Percentiles rank a stretch among this genome's conserved stretches.
These are phyloP conservation scores for Xylaria telfairii DNA, from an alignment of 495 filamentous ascomycete species.

Conservation along the genomic window DNA sequence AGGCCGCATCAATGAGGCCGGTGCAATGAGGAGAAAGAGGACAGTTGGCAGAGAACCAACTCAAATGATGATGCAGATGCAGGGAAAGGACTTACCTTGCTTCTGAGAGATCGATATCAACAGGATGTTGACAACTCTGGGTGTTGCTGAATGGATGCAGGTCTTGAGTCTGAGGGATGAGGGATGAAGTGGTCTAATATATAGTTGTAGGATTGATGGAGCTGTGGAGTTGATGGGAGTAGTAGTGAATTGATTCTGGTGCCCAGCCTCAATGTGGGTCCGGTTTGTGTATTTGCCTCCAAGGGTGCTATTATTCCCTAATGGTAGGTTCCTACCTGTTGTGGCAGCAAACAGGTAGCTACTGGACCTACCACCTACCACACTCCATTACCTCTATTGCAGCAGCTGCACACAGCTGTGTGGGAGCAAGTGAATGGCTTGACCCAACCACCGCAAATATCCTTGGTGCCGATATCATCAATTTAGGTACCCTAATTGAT, in stretches of 20 bases:
- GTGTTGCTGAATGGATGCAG: background rate
- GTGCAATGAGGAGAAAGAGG: background rate
- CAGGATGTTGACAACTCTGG: background rate
- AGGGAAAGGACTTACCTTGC: background rate
- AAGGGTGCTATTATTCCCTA: background rate
- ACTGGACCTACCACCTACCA: background rate
- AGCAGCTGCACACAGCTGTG: background rate
- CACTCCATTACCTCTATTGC: background rate
- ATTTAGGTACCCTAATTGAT: background rate
- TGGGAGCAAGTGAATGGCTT: background rate
- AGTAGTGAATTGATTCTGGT: background rate
- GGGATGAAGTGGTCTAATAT: background rate
- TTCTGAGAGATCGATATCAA: background rate
- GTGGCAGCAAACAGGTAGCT: background rate
- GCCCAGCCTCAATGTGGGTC: background rate
- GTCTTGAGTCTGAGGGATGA: background rate
- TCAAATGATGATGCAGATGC: background rate
- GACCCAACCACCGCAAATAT: background rate
- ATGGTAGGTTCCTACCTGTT: background rate
- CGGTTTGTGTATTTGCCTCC: background rate
- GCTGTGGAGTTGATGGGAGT: background rate
- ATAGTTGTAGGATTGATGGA: background rate
- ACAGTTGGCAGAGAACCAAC: background rate
- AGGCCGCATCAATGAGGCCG: background rate
- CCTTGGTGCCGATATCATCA: too few relatives aligned